Conservation (phyloP, 257 asterid species). For the Capsicum baccatum region DNA sequence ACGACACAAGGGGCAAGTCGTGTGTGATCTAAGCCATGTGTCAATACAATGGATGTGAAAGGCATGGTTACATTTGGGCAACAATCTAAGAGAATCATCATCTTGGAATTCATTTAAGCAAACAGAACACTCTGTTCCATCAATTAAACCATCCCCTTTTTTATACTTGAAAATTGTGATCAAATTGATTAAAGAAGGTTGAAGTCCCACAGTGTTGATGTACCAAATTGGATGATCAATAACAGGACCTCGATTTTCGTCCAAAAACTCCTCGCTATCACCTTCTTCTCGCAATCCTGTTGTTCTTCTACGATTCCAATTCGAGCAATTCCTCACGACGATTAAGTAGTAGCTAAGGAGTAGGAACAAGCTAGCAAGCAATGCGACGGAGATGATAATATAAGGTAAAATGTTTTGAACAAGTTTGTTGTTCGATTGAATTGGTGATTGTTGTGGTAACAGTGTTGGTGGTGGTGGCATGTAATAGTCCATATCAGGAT, state of each 20-base stretch:
- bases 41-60: slow-evolving; percentile 37
- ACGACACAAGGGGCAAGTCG: slow-evolving; percentile 36
- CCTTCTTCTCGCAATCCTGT: not conserved
- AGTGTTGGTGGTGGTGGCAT: not conserved
- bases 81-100: slow-evolving; percentile 29
- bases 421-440: not conserved
- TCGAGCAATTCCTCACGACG: slow-evolving; percentile 29
- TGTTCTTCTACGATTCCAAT: slow-evolving; percentile 17
- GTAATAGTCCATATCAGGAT: slow-evolving; percentile 10
- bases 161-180: slow-evolving; percentile 29
- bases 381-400: not conserved
- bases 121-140: slow-evolving; percentile 34
- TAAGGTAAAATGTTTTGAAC: slow-evolving; percentile 21
- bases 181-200: slow-evolving; percentile 10
- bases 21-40: slow-evolving; percentile 37
- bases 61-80: slow-evolving; percentile 35
- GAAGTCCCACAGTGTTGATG: slow-evolving; percentile 25
- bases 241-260: not conserved
- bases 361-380: slow-evolving; percentile 16
- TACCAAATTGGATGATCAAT: slow-evolving; percentile 29
- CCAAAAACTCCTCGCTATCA: not conserved
- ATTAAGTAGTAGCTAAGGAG: slow-evolving; percentile 28
- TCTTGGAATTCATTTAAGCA: slow-evolving; percentile 35
- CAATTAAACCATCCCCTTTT: slow-evolving; percentile 27
- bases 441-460: not conserved